Percentiles rank a stretch among this genome's conserved stretches.
Evolutionary conservation across 208 protist species (phyloP).

Genomic region (Trypanosoma grayi): DNA sequence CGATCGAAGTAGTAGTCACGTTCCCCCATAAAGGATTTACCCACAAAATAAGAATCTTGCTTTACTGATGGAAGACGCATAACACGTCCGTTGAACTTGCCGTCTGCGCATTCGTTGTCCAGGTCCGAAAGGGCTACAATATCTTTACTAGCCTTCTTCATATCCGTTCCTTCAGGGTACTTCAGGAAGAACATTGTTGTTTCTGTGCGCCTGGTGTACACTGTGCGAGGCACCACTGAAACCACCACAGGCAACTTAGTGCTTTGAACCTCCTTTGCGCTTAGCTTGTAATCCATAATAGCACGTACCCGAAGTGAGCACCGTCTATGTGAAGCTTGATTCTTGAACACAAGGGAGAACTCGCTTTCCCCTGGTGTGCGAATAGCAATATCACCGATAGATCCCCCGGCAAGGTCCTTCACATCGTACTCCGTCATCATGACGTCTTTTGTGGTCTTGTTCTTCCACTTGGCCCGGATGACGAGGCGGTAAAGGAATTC

Average conservation of each 20-base stretch:
- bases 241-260: constrained; percentile 38
- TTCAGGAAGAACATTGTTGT: constrained; percentile 47
- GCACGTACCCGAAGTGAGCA: constrained; percentile 50
- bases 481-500: constrained; percentile 53
- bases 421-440: constrained; percentile 46
- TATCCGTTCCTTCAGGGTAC: constrained; percentile 22
- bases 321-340: constrained; percentile 29
- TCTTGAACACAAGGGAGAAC: constrained; percentile 62
- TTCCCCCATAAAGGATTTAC: constrained; percentile 18
- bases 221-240: constrained; percentile 46
- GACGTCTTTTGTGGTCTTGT: constrained; percentile 11
- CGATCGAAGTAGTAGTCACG: constrained; percentile 35
- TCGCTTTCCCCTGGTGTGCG: constrained; percentile 25
- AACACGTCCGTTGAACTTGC: neutral
- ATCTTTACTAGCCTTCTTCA: constrained; percentile 10
- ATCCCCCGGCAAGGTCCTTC: constrained; percentile 57
- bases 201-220: constrained; percentile 32
- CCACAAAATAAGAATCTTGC: constrained; percentile 1
- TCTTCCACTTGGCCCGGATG: constrained; percentile 36
- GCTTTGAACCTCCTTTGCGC: constrained; percentile 7
- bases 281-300: constrained; percentile 26
- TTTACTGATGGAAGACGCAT: constrained; percentile 8
- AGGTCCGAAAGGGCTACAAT: constrained; percentile 18
- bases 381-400: constrained; percentile 37
- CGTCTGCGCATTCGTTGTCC: constrained; percentile 19